Conservation (phyloP, 345 rosid species). For the Arabis alpina region DNA sequence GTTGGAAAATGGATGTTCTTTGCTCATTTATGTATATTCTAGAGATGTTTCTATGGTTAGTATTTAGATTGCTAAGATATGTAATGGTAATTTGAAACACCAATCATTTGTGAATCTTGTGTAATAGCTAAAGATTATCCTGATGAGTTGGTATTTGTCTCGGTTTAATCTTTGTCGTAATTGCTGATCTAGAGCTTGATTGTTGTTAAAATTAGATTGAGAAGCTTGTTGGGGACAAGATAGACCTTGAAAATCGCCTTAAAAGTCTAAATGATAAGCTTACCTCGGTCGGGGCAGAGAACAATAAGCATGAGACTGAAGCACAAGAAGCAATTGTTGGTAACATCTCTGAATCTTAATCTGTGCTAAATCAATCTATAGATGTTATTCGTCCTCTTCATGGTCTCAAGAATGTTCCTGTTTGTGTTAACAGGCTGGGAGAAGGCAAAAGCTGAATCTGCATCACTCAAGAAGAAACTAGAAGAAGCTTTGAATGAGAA, state of each 20-base stretch:
- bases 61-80: background rate
- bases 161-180: background rate
- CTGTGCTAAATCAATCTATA: background rate
- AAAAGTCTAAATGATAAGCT: conserved; percentile 59
- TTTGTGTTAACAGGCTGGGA: conserved; percentile 56
- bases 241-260: conserved; percentile 61
- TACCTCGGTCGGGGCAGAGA: conserved; percentile 55
- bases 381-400: background rate
- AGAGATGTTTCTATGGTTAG: conserved; percentile 6
- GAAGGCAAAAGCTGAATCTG: conserved; percentile 64
- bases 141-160: conserved; percentile 2
- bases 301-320: conserved; percentile 58
- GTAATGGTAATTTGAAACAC: background rate
- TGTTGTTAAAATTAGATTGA: conserved; percentile 46
- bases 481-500: conserved; percentile 63
- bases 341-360: conserved; percentile 33
- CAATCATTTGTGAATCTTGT: background rate
- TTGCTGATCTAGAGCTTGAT: conserved; percentile 27
- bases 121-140: background rate
- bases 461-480: conserved; percentile 58
- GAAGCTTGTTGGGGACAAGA: conserved; percentile 53
- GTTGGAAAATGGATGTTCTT: conserved; percentile 10
- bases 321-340: conserved; percentile 66
- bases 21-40: conserved; percentile 7
- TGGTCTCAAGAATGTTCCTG: background rate